These are phyloP conservation scores for Gastrolobium bilobum DNA, from an alignment of 306 rosid genomes.

Conservation along the genomic window DNA sequence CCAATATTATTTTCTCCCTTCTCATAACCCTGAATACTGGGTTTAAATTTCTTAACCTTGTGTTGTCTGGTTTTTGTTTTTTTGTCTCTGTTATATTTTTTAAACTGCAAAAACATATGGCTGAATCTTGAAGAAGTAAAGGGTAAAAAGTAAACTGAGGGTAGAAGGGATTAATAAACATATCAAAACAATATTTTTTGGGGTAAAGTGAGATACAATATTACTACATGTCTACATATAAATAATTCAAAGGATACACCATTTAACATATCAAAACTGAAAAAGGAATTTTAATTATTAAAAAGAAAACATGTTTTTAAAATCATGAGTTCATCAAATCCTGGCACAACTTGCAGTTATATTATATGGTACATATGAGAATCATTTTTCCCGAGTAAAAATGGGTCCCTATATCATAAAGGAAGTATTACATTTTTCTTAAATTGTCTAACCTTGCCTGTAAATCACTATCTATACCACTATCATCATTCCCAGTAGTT, in stretches of 20 bases:
- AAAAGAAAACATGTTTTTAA: conserved; percentile 29
- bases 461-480: conserved; percentile 88
- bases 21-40: no score
- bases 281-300: conserved; percentile 40
- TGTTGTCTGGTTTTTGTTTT: no score
- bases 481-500: conserved; percentile 68
- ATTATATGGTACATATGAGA: conserved; percentile 50
- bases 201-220: neutral
- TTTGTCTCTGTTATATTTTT: no score
- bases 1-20: no score
- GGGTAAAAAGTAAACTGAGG: no score
- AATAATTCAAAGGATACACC: conserved; percentile 14
- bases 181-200: neutral
- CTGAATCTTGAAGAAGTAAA: no score
- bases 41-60: no score
- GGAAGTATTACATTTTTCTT: conserved; percentile 75
- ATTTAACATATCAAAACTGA: conserved; percentile 31
- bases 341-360: conserved; percentile 48
- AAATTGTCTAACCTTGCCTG: conserved; percentile 95
- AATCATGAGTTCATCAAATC: conserved; percentile 53
- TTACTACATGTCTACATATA: neutral
- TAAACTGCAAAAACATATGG: no score
- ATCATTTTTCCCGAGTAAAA: conserved; percentile 48
- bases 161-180: no score
- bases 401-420: conserved; percentile 36